Percentiles rank a stretch among this genome's conserved stretches.
Evolutionary conservation across 176 grass and related monocot species (phyloP).

Genomic region (Elaeis guineensis): DNA sequence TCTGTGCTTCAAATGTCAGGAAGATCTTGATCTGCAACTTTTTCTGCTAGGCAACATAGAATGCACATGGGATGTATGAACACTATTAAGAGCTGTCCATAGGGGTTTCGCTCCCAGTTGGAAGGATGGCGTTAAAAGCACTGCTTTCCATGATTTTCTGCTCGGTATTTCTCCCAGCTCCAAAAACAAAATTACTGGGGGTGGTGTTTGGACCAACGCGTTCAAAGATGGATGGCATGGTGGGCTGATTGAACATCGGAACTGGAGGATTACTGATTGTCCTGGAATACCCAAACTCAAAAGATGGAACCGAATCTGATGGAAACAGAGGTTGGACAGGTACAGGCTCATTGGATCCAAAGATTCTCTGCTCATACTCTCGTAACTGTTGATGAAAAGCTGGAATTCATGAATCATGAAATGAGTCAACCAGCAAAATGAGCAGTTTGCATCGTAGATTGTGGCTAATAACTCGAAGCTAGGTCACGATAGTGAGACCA

Average conservation of each 20-base stretch:
- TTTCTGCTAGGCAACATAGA: too few relatives aligned
- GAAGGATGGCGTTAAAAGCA: background rate
- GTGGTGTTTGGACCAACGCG: background rate
- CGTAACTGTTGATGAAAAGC: conserved; percentile 11
- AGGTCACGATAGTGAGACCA: too few relatives aligned
- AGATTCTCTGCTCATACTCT: conserved; percentile 1
- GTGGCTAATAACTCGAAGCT: background rate
- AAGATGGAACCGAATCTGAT: background rate
- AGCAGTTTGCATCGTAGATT: background rate
- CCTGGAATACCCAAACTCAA: conserved; percentile 1
- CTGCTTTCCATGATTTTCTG: conserved; percentile 2
- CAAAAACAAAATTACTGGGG: conserved; percentile 4
- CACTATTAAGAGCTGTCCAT: conserved; percentile 10
- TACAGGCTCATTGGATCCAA: conserved; percentile 1
- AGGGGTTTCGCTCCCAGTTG: conserved; percentile 7
- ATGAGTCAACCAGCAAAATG: too few relatives aligned
- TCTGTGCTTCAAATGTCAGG: too few relatives aligned
- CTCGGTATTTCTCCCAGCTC: background rate
- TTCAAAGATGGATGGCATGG: conserved; percentile 5
- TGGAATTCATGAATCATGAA: background rate
- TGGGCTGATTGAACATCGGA: conserved; percentile 2
- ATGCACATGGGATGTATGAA: background rate
- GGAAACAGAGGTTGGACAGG: background rate
- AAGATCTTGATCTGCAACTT: too few relatives aligned
- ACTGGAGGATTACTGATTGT: background rate